Evolutionary conservation across 176 grass and related monocot species (phyloP).

Genomic region (Oryza coarctata): DNA sequence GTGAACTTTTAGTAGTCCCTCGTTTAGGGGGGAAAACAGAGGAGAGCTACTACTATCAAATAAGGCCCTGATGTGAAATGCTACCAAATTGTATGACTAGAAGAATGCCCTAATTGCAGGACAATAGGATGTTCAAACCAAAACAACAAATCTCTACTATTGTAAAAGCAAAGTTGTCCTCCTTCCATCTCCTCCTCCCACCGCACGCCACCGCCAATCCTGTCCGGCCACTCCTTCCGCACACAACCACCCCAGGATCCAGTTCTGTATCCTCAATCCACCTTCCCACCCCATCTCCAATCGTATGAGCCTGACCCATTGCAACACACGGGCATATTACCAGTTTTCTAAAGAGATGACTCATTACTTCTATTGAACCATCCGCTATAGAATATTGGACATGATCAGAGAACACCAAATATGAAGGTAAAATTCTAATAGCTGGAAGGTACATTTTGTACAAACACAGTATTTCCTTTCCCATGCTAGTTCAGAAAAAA

Average conservation of each 20-base stretch:
- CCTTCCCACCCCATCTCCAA: too few species aligned
- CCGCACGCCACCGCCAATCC: too few species aligned
- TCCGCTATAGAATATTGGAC: background rate
- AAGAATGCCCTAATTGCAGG: slow-evolving; percentile 12
- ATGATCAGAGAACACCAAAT: background rate
- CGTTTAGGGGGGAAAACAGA: background rate
- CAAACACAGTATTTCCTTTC: background rate
- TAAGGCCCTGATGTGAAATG: background rate
- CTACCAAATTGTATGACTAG: background rate
- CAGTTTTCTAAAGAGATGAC: background rate
- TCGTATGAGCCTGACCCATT: too few species aligned
- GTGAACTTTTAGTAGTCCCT: background rate
- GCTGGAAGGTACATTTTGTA: background rate
- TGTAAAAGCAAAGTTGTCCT: too few species aligned
- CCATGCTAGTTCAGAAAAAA: background rate
- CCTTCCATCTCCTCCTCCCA: too few species aligned
- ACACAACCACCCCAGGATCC: too few species aligned
- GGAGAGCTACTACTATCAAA: slow-evolving; percentile 1
- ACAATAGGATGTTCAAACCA: background rate
- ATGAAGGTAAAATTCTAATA: background rate
- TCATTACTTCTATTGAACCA: background rate
- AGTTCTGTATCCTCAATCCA: too few species aligned
- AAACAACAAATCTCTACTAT: background rate
- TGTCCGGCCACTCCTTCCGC: too few species aligned
- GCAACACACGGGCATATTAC: too few species aligned